These are phyloP conservation scores for Periconia sp. DNA, from an alignment of 2,329 filamentous ascomycete genomes.

Conservation along the genomic window DNA sequence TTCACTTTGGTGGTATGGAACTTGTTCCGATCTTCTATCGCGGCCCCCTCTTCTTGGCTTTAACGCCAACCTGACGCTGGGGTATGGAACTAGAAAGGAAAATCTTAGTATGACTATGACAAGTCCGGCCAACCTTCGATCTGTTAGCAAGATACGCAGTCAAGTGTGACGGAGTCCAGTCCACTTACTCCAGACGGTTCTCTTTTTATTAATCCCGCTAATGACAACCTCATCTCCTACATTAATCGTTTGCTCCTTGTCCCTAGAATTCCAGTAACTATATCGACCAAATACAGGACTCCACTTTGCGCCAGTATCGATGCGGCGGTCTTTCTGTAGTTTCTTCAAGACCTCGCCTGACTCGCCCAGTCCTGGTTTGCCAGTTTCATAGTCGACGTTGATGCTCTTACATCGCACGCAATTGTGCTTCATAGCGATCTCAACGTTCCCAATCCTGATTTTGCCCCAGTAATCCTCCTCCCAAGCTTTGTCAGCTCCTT, in stretches of 20 bases:
- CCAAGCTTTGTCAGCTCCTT: slow-evolving; percentile 48
- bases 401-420: slow-evolving; percentile 54
- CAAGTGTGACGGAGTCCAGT: neutral
- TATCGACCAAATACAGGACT: slow-evolving; percentile 58
- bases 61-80: too few species aligned
- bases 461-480: slow-evolving; percentile 56
- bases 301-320: slow-evolving; percentile 54
- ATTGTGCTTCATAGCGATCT: slow-evolving; percentile 51
- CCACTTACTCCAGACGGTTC: slow-evolving; percentile 53
- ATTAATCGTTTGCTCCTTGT: slow-evolving; percentile 20
- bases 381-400: slow-evolving; percentile 56
- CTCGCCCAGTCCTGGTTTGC: slow-evolving; percentile 45
- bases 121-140: too few species aligned
- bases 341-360: slow-evolving; percentile 52
- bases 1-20: too few species aligned
- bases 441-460: slow-evolving; percentile 39
- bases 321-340: slow-evolving; percentile 51
- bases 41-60: too few species aligned
- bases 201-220: slow-evolving; percentile 44
- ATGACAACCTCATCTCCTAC: slow-evolving; percentile 55
- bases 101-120: too few species aligned
- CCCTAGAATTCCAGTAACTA: slow-evolving; percentile 44
- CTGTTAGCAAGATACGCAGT: too few species aligned
- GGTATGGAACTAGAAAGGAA: too few species aligned
- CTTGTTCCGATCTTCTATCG: too few species aligned